Evolutionary conservation across 2,329 filamentous ascomycete species (phyloP), one percentile per base, ranked within the genome.

Genomic region (Trichocomaceae sp.): DNA sequence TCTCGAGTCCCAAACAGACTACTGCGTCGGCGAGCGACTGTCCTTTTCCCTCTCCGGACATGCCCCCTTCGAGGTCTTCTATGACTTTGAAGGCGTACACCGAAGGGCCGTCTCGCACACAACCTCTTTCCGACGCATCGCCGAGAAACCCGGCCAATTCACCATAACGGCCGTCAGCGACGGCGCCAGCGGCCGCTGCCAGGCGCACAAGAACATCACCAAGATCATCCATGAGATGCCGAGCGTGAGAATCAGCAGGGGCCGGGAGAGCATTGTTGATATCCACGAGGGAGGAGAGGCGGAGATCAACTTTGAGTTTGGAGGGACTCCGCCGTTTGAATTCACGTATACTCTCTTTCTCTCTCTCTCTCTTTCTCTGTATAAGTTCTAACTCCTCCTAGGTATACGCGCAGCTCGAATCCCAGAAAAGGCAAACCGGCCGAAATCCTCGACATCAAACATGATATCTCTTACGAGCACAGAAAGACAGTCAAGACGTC

Each of bases 231-330:
- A 97, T 68, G 86, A 90, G 50, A 86, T 97, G 75, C 93, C 93
- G 2, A 91, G 87, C 57, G 95, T 96, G 47, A 86, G 86, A 62
- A 89, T 99, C 61, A 92, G 87, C 66, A 88, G 89, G 64, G 95
- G 95, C 29, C 82, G 82, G 58, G 85, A 88, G 57, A 83, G 85
- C 6, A 84, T 87, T 61, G 85, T 95, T 35, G 93, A 97, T 67
- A 99, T 99, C 59, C 95, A 97, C 69, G 92, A 99, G 75, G 93
- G 93, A 62, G 90, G 90, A 58, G 88, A 95, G 68, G 90, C 93
- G 0, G 89, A 96, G 67, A 90, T 99, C 51, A 76, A 90, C 7
- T 97, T 99, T 64, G 88, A 96, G 64, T 99, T 99, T 73, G 91
- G 88, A 77, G 93, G 95, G 55, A 91, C 88, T 5, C 90, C 93